These are phyloP conservation scores for Dionaea muscipula DNA, from an alignment of 179 eudicot species.

Conservation along the genomic window DNA sequence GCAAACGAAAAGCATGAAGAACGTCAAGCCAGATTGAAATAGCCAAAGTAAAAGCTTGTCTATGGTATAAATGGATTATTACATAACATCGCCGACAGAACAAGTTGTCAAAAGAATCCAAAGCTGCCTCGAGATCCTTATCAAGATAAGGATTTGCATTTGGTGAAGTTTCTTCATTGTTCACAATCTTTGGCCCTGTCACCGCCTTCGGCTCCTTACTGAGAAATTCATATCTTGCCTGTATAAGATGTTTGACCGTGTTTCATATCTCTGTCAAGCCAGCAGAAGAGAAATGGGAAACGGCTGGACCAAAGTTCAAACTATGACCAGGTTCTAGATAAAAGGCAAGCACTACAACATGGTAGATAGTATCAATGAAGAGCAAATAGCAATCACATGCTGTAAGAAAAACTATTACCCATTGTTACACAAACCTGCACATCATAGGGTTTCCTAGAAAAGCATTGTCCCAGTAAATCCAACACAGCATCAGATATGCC, in stretches of 20 bases:
- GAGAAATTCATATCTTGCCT: conserved; percentile 90
- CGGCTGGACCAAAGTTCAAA: conserved; percentile 64
- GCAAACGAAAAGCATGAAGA: conserved; percentile 21
- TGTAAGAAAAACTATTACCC: background rate
- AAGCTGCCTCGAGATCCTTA: conserved; percentile 88
- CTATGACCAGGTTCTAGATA: conserved; percentile 37
- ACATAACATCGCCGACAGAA: conserved; percentile 97
- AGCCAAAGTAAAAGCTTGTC: background rate
- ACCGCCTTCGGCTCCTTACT: conserved; percentile 32
- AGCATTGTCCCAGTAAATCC: conserved; percentile 61
- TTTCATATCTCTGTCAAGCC: conserved; percentile 80
- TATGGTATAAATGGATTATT: conserved; percentile 18
- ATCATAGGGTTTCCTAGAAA: conserved; percentile 68
- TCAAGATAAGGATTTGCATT: conserved; percentile 49
- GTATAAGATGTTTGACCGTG: conserved; percentile 81
- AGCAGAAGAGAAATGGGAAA: conserved; percentile 72
- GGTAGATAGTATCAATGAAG: conserved; percentile 4
- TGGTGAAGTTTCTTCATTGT: conserved; percentile 24
- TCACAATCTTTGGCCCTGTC: conserved; percentile 24
- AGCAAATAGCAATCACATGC: background rate
- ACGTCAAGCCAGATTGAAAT: conserved; percentile 9
- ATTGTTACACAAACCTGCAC: conserved; percentile 43
- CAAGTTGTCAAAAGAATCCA: conserved; percentile 93
- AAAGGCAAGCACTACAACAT: conserved; percentile 10
- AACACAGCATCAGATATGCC: conserved; percentile 65